Base-by-base conservation (phyloP, 2,329 filamentous ascomycete genomes). In the Penicillium sp. region DNA sequence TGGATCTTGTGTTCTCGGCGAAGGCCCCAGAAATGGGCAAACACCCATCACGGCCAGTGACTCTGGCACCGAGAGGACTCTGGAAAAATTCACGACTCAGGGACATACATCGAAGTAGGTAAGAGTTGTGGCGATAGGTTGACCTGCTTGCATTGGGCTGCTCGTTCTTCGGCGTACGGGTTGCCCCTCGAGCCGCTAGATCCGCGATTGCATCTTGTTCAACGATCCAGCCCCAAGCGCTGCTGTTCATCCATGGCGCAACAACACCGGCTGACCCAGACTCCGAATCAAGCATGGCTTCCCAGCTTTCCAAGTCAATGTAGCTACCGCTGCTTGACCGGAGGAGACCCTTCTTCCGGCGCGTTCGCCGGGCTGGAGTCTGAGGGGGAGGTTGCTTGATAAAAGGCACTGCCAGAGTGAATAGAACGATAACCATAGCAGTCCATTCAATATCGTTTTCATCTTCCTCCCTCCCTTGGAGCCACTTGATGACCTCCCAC, bases 401-500 rank as follows among this genome's bases (percentile, higher is more conserved):
- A 19, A 90, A 81, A 10, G 82, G 83, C 16, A 91, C 75, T 53
- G 86, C 89, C 58, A 89, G 81, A 3, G 85, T 79, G 47, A 91
- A 82, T 3, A 93, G 73, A 10, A 89, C 79, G 10, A 90, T 81
- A 3, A 86, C 80, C 49, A 89, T 72, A 2, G 87, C 85, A 4
- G 88, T 89, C 89, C 89, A 93, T 72, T 93, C 90, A 1, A 78
- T 58, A 61, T 89, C 82, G 3, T 75, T 73, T 14, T 80, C 71
- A 7, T 78, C 70, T 4, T 81, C 75, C 4, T 81, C 78, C 56
- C 82, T 81, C 11, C 75, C 63, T 40, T 78, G 77, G 41, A 91
- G 78, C 90, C 90, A 94, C 61, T 86, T 85, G 75, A 89, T 83
- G 19, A 85, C 82, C 69, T 91, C 87, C 83, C 89, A 90, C 89